phyloP scores from a whole-genome alignment of 306 rosid genomes.

The Prunus armeniaca region DNA sequence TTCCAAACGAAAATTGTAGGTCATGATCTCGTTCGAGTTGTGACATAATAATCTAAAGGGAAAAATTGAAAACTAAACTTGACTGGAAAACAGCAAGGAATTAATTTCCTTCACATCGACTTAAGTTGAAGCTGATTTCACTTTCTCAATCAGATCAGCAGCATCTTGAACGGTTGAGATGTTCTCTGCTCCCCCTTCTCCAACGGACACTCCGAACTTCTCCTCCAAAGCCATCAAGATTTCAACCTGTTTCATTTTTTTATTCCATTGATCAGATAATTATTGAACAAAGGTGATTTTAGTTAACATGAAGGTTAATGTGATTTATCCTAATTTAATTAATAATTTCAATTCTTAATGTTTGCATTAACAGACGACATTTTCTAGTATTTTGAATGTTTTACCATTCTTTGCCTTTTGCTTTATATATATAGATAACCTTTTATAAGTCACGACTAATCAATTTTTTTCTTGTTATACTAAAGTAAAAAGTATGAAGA shows the following conservation, averaged over 20 bases:
- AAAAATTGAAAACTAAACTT: conserved; percentile 1
- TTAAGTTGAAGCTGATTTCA: conserved; percentile 33
- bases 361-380: too few species aligned
- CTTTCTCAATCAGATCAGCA: conserved; percentile 63
- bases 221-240: conserved; percentile 72
- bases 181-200: conserved; percentile 68
- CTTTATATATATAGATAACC: too few species aligned
- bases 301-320: too few species aligned
- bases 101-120: not conserved
- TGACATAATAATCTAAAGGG: not conserved
- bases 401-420: too few species aligned
- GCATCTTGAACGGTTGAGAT: conserved; percentile 70
- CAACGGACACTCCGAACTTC: conserved; percentile 57
- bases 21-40: not conserved
- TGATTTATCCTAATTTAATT: too few species aligned
- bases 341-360: too few species aligned
- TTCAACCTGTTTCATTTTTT: conserved; percentile 38
- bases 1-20: not conserved
- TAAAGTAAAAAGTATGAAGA: not conserved
- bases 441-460: not conserved
- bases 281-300: not conserved
- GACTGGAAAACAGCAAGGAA: not conserved
- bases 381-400: too few species aligned
- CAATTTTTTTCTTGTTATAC: not conserved
- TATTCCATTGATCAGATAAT: not conserved